Evolutionary conservation across 352 stramenopile genomes (phyloP), one percentile per base, ranked within the genome.

Genomic region (Phytophthora europaea): DNA sequence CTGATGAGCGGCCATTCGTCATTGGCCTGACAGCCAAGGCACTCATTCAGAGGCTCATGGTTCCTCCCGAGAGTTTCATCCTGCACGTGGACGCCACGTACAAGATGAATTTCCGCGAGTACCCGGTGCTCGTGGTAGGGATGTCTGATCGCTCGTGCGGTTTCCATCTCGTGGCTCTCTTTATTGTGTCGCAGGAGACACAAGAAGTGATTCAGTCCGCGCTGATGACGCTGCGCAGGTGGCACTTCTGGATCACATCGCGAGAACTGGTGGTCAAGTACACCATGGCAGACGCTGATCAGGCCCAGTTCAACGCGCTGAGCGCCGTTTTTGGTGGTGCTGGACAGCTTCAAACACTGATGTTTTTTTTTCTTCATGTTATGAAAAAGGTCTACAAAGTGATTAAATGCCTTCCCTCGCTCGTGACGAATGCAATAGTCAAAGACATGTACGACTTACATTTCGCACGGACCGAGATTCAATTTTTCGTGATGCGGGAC

Each of bases 391-490:
- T 74, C 38, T n/a, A 70, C 6, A 54, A 74, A 26, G 36, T 20
- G 1, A 73, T 51, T 2, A 43, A 48, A 9, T 7, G 22, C 3
- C 59, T 78, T 20, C 23, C 60, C 6, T 48, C 53, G 26, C 26
- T 28, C 26, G 26, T 28, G 26, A 3, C 26, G 26, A 28, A 3
- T 28, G 26, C 26, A 3, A 22, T 57, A 22, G 16, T 67, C 1
- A 38, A 52, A n/a, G 43, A 63, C 50, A 34, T 74, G 13, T 74
- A 78, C 71, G 50, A 74, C 20, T 61, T 74, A 40, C 71, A 74
- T 26, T 78, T 74, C 36, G 61, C 60, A 8, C 15, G 56, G 1
- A 52, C 43, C 13, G 22, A 54, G 2, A 48, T 58, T 0, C 57
- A 67, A n/a, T 71, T 69, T 50, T 26, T 13, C 3, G 3, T 16